Evolutionary conservation across 2,329 filamentous ascomycete species (phyloP), one percentile per base, ranked within the genome.

Genomic region (Stagonosporopsis chrysanthemi): DNA sequence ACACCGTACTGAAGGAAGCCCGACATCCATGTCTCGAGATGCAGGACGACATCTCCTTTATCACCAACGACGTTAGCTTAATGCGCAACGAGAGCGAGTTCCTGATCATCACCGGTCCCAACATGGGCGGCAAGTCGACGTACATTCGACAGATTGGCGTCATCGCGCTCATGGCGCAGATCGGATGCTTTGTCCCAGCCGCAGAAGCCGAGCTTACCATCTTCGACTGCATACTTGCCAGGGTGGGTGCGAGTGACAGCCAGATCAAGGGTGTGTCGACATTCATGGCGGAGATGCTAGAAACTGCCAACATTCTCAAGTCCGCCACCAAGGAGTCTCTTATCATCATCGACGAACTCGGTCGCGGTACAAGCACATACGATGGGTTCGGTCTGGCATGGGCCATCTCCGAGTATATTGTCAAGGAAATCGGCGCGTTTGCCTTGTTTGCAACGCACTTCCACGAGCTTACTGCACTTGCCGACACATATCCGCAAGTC

Each of bases 261-360:
- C 95, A 98, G 77, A 88, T 99, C 62, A 98, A 98, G 79, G 95
- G 95, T 33, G 95, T 99, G 2, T 97, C 92, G 3, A 99, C 95
- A 0, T 99, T 99, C 77, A 99, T 99, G 96, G 95, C 95, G 1
- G 95, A 99, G 80, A 99, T 99, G 95, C 85, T 99, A 22, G 95
- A 99, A 76, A 99, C 95, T 1, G 92, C 95, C 65, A 98, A 98
- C 75, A 99, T 99, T 64, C 88, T 99, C 72, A 98, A 98, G 79
- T 96, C 92, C 0, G 95, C 95, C 2, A 99, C 95, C 0, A 87
- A 90, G 29, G 95, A 99, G 74, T 97, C 92, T 4, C 85, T 99
- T 50, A 98, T 99, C 79, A 98, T 99, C 77, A 97, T 99, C 67
- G 96, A 99, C 76, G 95, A 99, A 76, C 86, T 99, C 2, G 95